These are phyloP conservation scores for Pseudogymnoascus sp. DNA, from an alignment of 2,329 filamentous ascomycete species.

Conservation along the genomic window DNA sequence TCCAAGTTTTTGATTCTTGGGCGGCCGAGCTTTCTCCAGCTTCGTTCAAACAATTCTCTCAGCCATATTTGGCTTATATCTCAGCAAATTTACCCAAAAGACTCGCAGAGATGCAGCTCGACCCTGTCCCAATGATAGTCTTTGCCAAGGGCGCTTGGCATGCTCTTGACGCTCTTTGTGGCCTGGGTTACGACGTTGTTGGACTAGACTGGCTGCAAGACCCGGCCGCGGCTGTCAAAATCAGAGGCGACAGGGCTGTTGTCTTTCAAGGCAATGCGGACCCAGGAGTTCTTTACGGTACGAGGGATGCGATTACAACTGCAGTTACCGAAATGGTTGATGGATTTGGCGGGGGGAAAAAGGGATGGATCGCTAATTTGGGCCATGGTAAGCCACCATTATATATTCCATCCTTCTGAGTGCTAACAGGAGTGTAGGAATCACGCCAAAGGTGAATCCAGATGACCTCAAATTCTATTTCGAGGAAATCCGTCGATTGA, in stretches of 20 bases:
- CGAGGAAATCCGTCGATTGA: conserved; percentile 74
- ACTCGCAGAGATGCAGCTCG: conserved; percentile 64
- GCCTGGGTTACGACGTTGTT: conserved; percentile 86
- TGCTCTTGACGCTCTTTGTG: conserved; percentile 77
- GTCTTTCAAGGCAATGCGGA: conserved; percentile 94
- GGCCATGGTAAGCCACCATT: conserved; percentile 67
- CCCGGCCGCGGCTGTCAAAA: conserved; percentile 71
- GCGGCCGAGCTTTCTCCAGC: conserved; percentile 83
- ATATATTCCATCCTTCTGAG: conserved; percentile 8
- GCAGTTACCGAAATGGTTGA: conserved; percentile 80
- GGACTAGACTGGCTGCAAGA: conserved; percentile 94
- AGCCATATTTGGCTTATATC: conserved; percentile 82
- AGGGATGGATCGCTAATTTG: conserved; percentile 95
- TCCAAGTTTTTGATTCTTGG: conserved; percentile 98
- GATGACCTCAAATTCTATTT: conserved; percentile 93
- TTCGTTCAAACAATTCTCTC: conserved; percentile 74
- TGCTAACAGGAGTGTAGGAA: conserved; percentile 46
- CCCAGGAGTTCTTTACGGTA: conserved; percentile 85
- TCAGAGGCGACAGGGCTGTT: conserved; percentile 65
- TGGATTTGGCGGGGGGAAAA: conserved; percentile 71
- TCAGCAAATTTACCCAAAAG: conserved; percentile 68
- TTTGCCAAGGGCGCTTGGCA: conserved; percentile 99
- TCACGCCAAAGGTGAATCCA: conserved; percentile 90
- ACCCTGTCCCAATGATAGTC: conserved; percentile 88
- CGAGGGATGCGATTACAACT: conserved; percentile 68